Evolutionary conservation across 228 moss, liverwort and hornwort genomes (phyloP), one percentile per base, ranked within the genome.

Genomic region (Sphagnum magellanicum): DNA sequence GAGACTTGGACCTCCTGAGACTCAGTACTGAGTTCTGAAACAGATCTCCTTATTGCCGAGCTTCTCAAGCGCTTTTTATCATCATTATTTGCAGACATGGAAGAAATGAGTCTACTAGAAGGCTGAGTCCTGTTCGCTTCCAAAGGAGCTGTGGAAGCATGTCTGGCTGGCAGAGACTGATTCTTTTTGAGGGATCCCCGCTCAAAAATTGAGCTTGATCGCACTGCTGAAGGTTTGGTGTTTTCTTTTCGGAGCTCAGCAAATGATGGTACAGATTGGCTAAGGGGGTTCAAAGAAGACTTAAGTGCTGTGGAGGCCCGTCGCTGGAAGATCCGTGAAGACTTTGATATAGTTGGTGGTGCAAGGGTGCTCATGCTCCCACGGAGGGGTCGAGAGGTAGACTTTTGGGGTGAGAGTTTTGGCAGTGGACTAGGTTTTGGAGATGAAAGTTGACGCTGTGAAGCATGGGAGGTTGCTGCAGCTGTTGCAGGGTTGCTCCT

Each of bases 401-500:
- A 8, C 53, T 84, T 82, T 15, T 84, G 79, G 10, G 88, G 88
- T 32, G 88, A 88, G 9, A 84, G 75, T 65, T 81, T 80, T 66
- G 79, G 84, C 68, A 77, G 64, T 50, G 77, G 72, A 70, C 70
- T 77, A 10, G 79, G 68, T 63, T 84, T 84, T 6, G 77, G 81
- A 9, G 76, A 79, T 51, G 82, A 72, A 11, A 79, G 81, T 51
- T 70, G 63, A 65, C 79, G 79, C 58, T 68, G 79, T 16, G 71
- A 32, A 17, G 76, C 81, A 66, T 81, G 81, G 16, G 88, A 84
- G 65, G 88, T 84, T 50, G 81, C 73, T 46, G 84, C 73, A 48
- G 79, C 79, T 46, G 87, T 83, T 10, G 87, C 79, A 46, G 87
- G 87, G 64, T 84, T 88, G 53, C 76, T 85, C 75, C 88, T 69